Percentiles rank a stretch among this genome's conserved stretches.
phyloP scores from a whole-genome alignment of 345 rosid species.

The Hibiscus tridactylites region DNA sequence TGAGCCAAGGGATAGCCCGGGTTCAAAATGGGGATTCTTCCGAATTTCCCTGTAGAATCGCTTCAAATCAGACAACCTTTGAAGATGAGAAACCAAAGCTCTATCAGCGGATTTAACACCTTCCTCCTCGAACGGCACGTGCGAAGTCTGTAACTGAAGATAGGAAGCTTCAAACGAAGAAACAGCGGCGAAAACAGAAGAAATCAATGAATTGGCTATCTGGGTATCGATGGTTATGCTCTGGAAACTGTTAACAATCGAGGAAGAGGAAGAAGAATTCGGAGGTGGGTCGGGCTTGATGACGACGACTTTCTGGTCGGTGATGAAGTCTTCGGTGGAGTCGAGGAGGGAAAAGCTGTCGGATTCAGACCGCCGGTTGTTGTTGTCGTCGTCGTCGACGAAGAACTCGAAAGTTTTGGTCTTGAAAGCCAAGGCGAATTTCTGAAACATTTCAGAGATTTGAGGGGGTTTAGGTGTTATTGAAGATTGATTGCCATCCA shows the following conservation, averaged over 20 bases:
- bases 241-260: conserved; percentile 15
- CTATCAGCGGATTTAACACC: conserved; percentile 59
- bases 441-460: conserved; percentile 86
- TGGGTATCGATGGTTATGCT: conserved; percentile 31
- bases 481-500: conserved; percentile 29
- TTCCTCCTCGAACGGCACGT: conserved; percentile 64
- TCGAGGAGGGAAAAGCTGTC: conserved; percentile 63
- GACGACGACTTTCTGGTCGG: conserved; percentile 89
- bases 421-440: conserved; percentile 88
- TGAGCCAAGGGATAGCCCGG: conserved; percentile 53
- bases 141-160: conserved; percentile 74
- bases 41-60: conserved; percentile 20
- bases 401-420: conserved; percentile 86
- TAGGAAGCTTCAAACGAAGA: conserved; percentile 88
- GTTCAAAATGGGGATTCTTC: conserved; percentile 36
- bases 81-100: conserved; percentile 69
- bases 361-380: conserved; percentile 22
- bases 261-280: conserved; percentile 4
- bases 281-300: conserved; percentile 62
- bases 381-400: conserved; percentile 44
- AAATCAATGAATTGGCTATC: conserved; percentile 46
- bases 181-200: conserved; percentile 62
- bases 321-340: conserved; percentile 80
- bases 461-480: conserved; percentile 48
- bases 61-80: conserved; percentile 59